phyloP scores from a whole-genome alignment of 805 yeast species.

The Millerozyma acaciae region DNA sequence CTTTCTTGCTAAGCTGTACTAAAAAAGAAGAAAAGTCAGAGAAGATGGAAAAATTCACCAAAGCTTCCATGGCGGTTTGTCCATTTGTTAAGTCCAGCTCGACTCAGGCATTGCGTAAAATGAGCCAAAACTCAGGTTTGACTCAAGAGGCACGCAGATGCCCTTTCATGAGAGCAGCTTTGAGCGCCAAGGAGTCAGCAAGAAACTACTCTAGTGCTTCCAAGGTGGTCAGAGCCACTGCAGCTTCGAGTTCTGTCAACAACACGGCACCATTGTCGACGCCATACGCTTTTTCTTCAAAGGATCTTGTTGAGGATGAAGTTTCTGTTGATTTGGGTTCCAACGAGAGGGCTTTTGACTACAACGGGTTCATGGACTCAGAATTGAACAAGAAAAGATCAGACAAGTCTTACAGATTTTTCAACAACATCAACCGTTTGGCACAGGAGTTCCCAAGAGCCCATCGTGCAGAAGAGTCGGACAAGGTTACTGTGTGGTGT shows the following conservation, averaged over 20 bases:
- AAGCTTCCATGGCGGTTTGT: slow-evolving; percentile 73
- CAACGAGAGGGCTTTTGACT: slow-evolving; percentile 61
- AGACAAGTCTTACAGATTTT: slow-evolving; percentile 92
- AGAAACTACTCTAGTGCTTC: slow-evolving; percentile 48
- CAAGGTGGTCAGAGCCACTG: slow-evolving; percentile 42
- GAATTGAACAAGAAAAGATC: slow-evolving; percentile 71
- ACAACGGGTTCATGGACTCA: slow-evolving; percentile 59
- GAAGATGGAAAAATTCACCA: slow-evolving; percentile 75
- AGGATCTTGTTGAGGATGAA: slow-evolving; percentile 20
- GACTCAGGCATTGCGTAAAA: slow-evolving; percentile 53
- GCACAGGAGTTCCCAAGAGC: slow-evolving; percentile 94
- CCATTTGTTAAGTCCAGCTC: slow-evolving; percentile 74
- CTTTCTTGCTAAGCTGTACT: too few relatives aligned
- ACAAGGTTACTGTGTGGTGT: slow-evolving; percentile 98
- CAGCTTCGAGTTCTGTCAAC: slow-evolving; percentile 35
- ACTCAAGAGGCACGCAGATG: slow-evolving; percentile 64
- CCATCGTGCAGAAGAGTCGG: slow-evolving; percentile 68
- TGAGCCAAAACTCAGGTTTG: slow-evolving; percentile 46
- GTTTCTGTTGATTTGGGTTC: slow-evolving; percentile 28
- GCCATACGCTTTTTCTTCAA: slow-evolving; percentile 28
- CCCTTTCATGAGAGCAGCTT: slow-evolving; percentile 88
- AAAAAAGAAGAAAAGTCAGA: neutral
- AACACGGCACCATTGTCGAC: slow-evolving; percentile 27
- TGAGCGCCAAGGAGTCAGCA: slow-evolving; percentile 38
- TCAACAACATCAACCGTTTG: slow-evolving; percentile 94